Base-by-base conservation (phyloP, 495 filamentous ascomycete genomes). In the Hyaloscypha finlandica region DNA sequence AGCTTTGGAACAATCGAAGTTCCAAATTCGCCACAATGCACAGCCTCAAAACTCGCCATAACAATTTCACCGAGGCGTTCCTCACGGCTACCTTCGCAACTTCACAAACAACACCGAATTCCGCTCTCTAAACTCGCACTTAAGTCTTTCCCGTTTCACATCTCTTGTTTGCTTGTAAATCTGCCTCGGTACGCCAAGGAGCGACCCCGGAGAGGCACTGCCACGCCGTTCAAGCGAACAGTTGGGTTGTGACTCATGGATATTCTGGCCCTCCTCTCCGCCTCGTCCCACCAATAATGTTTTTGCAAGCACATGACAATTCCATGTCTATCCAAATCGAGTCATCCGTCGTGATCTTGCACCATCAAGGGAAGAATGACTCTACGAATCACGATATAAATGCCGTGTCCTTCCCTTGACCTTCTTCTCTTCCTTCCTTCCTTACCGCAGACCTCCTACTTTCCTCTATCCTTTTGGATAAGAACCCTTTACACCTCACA, bases 401-500 rank as follows among this genome's bases (percentile, higher is more conserved):
- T 29, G 52, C 37, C 33, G 11, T 58, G 33, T 39, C 29, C 12
- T 56, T 57, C 30, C 59, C 39, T 64, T 68, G 12, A 16, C 1
- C 4, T 63, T 54, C 42, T 63, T 61, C 35, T 53, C 32, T 60
- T 59, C 66, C 54, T 60, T 59, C 66, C 54, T 29, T 69, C 68
- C 48, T 63, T 45, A 72, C 56, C 63, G 66, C 70, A 69, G 63
- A n/a, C 66, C 63, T 72, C 70, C 70, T 32, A 42, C 20, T 52
- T 37, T 45, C 59, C 35, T 35, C 39, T 37, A 59, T 56, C 66
- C 60, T 61, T 66, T 45, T 33, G 62, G 65, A 64, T 63, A 58
- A 8, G 19, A 37, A 32, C 48, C 29, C 53, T 45, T 20, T 66
- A 37, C 20, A 55, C 37, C 54, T 33, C 39, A 48, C 30, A 57